Base-by-base conservation (phyloP, 2,329 filamentous ascomycete species). In the Colletotrichum echinochloae region DNA sequence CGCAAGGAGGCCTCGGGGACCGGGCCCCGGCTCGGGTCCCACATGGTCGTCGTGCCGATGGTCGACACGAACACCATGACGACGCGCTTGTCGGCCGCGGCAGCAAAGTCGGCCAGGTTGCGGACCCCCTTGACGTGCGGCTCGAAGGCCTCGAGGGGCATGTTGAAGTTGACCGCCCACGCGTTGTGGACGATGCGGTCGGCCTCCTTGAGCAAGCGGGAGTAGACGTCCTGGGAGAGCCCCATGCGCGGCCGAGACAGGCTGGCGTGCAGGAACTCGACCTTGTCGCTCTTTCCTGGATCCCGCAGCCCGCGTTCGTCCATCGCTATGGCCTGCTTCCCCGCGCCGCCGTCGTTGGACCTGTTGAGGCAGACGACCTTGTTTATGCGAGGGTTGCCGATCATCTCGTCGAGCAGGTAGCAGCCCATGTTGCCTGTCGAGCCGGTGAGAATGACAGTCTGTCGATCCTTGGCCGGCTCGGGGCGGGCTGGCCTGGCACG, bases 131-230 rank as follows among this genome's bases (percentile, higher is more conserved):
- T 79, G 49, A 89, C 82, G 72, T 88, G 83, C 0, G 83, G 79
- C 73, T 85, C 83, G 65, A 89, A 89, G 0, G 82, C 85, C 30
- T 81, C 78, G 8, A 88, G 70, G 0, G 82, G 77, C 23, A 87
- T 81, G 75, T 85, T 87, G 75, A 84, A 86, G 76, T 87, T 86
- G 77, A 89, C 87, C 0, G 77, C 76, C 77, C 77, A 79, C 16
- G 86, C 85, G 72, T 86, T 88, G 77, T 89, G 87, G 57, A 87
- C 83, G 23, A 88, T 76, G 12, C 81, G 80, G 60, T 86, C 84
- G 0, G 80, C 80, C 0, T 83, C 77, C 11, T 74, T 62, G 4
- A 83, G 75, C 2, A 87, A 37, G 6, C 67, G 67, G 2, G 51
- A 60, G 16, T 65, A 65, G 7, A 69, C 65, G 6, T 57, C 52